Conservation (phyloP, 1,139 yeast genomes). For the Taphrina flavorubra region DNA sequence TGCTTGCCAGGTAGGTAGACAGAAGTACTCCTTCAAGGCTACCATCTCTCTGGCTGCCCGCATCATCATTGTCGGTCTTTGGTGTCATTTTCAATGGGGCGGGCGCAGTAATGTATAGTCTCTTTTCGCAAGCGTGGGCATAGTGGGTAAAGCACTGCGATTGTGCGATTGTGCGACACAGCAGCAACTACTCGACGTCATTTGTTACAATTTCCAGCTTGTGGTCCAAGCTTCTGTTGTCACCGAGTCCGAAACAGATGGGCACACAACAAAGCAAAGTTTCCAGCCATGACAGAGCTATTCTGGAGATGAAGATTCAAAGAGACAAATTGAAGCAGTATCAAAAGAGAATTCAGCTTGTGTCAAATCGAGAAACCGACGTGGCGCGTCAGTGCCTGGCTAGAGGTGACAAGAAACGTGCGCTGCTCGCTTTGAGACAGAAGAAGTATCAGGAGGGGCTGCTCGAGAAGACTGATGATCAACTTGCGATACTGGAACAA, state of each 20-base stretch:
- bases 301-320: constrained; percentile 83
- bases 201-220: too few relatives aligned
- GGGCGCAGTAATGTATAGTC: too few relatives aligned
- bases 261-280: constrained; percentile 51
- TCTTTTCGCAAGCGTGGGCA: too few relatives aligned
- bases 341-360: constrained; percentile 64
- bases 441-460: constrained; percentile 80
- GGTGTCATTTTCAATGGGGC: too few relatives aligned
- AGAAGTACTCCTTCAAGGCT: too few relatives aligned
- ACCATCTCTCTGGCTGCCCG: too few relatives aligned
- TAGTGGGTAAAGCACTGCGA: too few relatives aligned
- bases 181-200: too few relatives aligned
- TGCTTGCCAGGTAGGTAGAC: too few relatives aligned
- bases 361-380: constrained; percentile 63
- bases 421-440: constrained; percentile 73
- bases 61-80: too few relatives aligned
- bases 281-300: constrained; percentile 82
- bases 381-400: constrained; percentile 65
- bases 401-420: constrained; percentile 63
- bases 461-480: constrained; percentile 72
- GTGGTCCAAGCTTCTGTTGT: too few relatives aligned
- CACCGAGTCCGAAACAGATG: not conserved
- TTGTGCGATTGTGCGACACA: too few relatives aligned
- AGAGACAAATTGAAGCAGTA: constrained; percentile 82
- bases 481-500: constrained; percentile 75